Conservation (phyloP, 2,329 filamentous ascomycete species). For the Lojkania enalia region DNA sequence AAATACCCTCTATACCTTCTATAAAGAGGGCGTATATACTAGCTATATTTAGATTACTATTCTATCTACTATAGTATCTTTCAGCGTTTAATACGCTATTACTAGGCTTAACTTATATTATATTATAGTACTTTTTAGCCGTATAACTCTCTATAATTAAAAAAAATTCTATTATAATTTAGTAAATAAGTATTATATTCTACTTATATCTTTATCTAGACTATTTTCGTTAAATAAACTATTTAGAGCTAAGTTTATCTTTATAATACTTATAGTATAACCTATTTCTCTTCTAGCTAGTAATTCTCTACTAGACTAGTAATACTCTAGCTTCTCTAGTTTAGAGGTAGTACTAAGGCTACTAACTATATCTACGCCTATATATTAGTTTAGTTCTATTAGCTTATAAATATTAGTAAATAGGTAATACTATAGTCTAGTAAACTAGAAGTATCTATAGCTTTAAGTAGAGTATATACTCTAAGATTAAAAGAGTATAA, state of each 20-base stretch:
- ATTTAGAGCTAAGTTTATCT: slow-evolving; percentile 3
- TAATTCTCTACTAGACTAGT: neutral
- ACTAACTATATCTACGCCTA: slow-evolving; percentile 4
- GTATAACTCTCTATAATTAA: neutral
- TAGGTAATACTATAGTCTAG: slow-evolving; percentile 4
- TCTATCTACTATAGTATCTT: neutral
- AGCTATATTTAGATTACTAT: slow-evolving; percentile 2
- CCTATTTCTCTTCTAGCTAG: neutral
- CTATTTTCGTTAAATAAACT: neutral
- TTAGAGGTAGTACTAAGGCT: slow-evolving; percentile 2
- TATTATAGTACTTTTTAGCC: slow-evolving; percentile 1
- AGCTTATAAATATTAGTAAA: slow-evolving; percentile 8
- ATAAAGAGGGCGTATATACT: slow-evolving; percentile 3
- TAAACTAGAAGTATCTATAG: neutral
- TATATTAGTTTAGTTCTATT: slow-evolving; percentile 11
- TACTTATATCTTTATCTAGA: slow-evolving; percentile 1
- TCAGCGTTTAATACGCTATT: neutral
- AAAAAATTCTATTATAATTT: slow-evolving; percentile 2
- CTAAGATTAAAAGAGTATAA: slow-evolving; percentile 7
- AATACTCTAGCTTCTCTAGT: slow-evolving; percentile 6
- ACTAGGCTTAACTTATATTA: slow-evolving; percentile 1
- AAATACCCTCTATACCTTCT: slow-evolving; percentile 1
- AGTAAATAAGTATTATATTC: neutral
- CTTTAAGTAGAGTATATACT: slow-evolving; percentile 4
- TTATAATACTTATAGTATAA: neutral